These are phyloP conservation scores for Panellus pusillus DNA, from an alignment of 768 basidiomycete species.

Conservation along the genomic window DNA sequence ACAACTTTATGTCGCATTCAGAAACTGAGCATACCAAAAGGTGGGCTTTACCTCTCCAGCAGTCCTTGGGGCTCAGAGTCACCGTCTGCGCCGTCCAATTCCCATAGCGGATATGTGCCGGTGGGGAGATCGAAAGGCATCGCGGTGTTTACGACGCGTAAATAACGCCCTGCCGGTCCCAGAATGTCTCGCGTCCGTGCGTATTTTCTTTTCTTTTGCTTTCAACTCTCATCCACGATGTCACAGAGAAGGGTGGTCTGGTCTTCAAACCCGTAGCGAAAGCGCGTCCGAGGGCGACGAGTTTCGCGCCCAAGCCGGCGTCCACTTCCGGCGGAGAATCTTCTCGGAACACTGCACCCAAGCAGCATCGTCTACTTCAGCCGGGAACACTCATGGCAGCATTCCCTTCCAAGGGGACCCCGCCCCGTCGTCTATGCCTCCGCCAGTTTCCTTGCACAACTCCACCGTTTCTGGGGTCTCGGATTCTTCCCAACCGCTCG, in stretches of 20 bases:
- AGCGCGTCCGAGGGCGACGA: constrained; percentile 44
- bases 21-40: not conserved
- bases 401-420: too few species aligned
- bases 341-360: too few species aligned
- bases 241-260: constrained; percentile 67
- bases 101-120: constrained; percentile 61
- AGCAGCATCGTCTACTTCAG: too few species aligned
- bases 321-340: constrained; percentile 6
- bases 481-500: constrained; percentile 3
- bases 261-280: constrained; percentile 70
- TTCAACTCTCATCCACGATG: constrained; percentile 8
- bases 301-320: constrained; percentile 18
- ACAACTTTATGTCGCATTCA: constrained; percentile 39
- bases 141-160: not conserved
- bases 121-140: constrained; percentile 47
- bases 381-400: too few species aligned
- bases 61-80: constrained; percentile 46
- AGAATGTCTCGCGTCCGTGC: constrained; percentile 61
- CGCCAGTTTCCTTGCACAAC: constrained; percentile 8
- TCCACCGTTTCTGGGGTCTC: not conserved
- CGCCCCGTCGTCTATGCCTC: constrained; percentile 3
- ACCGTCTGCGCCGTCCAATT: constrained; percentile 46
- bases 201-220: not conserved
- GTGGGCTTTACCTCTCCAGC: constrained; percentile 52
- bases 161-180: not conserved